These are phyloP conservation scores for Phytopythium ostracodes DNA, from an alignment of 352 stramenopile genomes.

Conservation along the genomic window DNA sequence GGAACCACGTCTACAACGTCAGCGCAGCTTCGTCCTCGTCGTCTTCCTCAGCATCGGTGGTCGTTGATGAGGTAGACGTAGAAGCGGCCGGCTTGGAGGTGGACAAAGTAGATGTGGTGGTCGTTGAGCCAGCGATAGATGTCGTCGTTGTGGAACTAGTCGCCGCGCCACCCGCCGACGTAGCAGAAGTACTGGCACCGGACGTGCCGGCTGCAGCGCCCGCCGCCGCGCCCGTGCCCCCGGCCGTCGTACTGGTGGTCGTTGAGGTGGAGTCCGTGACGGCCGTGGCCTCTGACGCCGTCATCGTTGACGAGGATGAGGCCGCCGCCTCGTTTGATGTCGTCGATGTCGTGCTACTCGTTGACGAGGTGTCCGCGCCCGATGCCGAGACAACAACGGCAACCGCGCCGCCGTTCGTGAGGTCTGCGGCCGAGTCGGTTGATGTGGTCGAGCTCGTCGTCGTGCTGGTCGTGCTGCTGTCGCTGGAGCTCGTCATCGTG, in stretches of 20 bases:
- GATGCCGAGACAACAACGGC: not conserved
- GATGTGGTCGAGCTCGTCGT: slow-evolving; percentile 1
- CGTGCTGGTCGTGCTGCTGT: not conserved
- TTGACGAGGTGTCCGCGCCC: not conserved
- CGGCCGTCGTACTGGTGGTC: not conserved
- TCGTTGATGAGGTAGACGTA: slow-evolving; percentile 2
- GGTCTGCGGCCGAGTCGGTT: not conserved
- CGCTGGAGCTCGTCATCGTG: slow-evolving; percentile 5
- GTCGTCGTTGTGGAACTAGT: not conserved
- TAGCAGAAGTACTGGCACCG: not conserved
- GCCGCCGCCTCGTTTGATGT: not conserved
- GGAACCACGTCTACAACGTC: slow-evolving; percentile 26
- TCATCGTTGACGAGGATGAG: not conserved
- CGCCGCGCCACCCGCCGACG: not conserved
- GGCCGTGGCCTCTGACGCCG: not conserved
- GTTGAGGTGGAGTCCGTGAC: not conserved
- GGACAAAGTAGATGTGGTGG: slow-evolving; percentile 9
- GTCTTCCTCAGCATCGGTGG: not conserved
- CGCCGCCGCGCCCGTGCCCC: not conserved
- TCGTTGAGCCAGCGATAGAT: not conserved
- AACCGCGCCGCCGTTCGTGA: not conserved
- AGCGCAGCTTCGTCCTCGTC: slow-evolving; percentile 5
- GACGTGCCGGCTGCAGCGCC: not conserved
- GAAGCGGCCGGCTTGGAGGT: slow-evolving; percentile 11
- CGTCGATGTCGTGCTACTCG: slow-evolving; percentile 1